These are phyloP conservation scores for Nectriaceae sp. DNA, from an alignment of 2,329 filamentous ascomycete genomes.

Conservation along the genomic window DNA sequence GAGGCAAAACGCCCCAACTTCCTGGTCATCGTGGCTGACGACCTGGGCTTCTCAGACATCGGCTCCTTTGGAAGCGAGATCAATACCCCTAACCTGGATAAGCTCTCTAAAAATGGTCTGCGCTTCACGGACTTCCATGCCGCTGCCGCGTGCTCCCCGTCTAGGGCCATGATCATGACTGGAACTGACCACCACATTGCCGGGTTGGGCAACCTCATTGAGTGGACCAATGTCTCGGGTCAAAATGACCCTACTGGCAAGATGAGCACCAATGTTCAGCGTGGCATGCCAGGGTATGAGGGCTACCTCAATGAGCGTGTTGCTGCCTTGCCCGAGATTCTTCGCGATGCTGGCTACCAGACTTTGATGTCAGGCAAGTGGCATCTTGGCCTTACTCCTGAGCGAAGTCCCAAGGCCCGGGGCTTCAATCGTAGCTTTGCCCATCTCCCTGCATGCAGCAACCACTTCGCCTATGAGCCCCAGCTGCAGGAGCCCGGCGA, in stretches of 20 bases:
- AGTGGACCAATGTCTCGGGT: constrained; percentile 34
- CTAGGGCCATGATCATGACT: constrained; percentile 64
- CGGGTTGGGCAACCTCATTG: constrained; percentile 40
- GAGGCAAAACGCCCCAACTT: constrained; percentile 3
- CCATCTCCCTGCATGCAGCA: constrained; percentile 60
- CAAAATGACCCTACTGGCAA: constrained; percentile 4
- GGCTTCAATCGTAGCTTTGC: constrained; percentile 63
- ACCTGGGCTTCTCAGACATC: constrained; percentile 55
- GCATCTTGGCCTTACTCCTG: constrained; percentile 17
- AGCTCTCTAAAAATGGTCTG: constrained; percentile 50
- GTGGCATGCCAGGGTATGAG: constrained; percentile 35
- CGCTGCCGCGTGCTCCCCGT: constrained; percentile 63
- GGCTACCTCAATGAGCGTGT: constrained; percentile 58
- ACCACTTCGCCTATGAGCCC: constrained; percentile 42
- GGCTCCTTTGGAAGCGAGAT: constrained; percentile 63
- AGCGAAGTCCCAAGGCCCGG: constrained; percentile 14
- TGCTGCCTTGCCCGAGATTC: constrained; percentile 53
- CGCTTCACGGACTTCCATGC: constrained; percentile 65
- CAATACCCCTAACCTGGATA: constrained; percentile 60
- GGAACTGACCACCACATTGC: constrained; percentile 43
- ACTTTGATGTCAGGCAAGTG: constrained; percentile 58
- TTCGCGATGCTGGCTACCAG: constrained; percentile 57
- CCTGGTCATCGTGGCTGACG: constrained; percentile 4
- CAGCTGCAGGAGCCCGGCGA: constrained; percentile 13
- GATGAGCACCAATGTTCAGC: constrained; percentile 16